Conservation (phyloP, 768 basidiomycete genomes). For the Lactifluus rugatus region DNA sequence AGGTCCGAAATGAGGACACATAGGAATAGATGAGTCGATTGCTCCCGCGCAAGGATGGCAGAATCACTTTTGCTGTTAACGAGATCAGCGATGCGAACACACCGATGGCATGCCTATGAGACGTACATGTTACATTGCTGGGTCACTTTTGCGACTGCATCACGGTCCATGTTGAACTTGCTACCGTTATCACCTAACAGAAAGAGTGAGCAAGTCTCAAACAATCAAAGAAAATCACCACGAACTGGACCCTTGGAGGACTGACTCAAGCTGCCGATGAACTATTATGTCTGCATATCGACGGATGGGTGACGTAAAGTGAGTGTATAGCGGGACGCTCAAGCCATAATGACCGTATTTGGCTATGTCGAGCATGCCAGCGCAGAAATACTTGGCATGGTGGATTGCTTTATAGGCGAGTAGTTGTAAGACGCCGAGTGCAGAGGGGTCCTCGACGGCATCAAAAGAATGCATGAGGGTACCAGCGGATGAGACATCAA, state of each 20-base stretch:
- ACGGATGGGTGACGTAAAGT: slow-evolving; percentile 88
- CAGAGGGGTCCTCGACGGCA: slow-evolving; percentile 60
- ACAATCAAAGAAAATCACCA: slow-evolving; percentile 3
- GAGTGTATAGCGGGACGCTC: slow-evolving; percentile 84
- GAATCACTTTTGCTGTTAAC: slow-evolving; percentile 75
- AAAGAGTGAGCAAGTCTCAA: not conserved
- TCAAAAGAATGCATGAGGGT: slow-evolving; percentile 79
- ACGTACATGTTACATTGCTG: slow-evolving; percentile 95
- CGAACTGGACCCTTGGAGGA: slow-evolving; percentile 62
- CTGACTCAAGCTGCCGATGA: slow-evolving; percentile 91
- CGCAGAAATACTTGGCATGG: slow-evolving; percentile 95
- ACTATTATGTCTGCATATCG: slow-evolving; percentile 92
- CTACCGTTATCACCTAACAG: slow-evolving; percentile 30
- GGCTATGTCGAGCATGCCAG: slow-evolving; percentile 98
- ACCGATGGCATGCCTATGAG: not conserved
- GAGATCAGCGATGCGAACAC: not conserved
- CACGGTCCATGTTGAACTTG: slow-evolving; percentile 96
- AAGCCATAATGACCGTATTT: slow-evolving; percentile 94
- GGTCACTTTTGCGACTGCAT: slow-evolving; percentile 94
- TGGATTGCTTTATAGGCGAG: slow-evolving; percentile 88
- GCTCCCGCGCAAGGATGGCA: slow-evolving; percentile 86
- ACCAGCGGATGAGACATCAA: slow-evolving; percentile 73
- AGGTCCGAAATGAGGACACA: slow-evolving; percentile 92
- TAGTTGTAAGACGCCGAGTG: slow-evolving; percentile 70
- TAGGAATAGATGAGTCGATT: slow-evolving; percentile 90